These are phyloP conservation scores for Podochytrium sp. DNA, from an alignment of 192 early-diverging fungal species.

Conservation along the genomic window DNA sequence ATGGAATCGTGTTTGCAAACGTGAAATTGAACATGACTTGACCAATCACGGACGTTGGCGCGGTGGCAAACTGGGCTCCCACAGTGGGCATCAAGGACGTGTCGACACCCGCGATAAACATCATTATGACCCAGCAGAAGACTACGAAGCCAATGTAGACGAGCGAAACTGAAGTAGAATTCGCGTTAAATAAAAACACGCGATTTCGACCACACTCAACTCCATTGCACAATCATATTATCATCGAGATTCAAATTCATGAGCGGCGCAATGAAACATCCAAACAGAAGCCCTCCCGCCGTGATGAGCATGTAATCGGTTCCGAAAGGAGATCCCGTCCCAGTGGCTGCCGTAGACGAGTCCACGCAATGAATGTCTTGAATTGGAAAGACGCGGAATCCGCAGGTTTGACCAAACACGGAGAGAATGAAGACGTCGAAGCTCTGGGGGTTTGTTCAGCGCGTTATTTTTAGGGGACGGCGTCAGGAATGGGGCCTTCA, in stretches of 20 bases:
- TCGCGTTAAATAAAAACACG: background rate
- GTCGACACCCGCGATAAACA: slow-evolving; percentile 54
- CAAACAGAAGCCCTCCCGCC: slow-evolving; percentile 57
- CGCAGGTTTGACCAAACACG: slow-evolving; percentile 67
- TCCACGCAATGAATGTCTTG: slow-evolving; percentile 61
- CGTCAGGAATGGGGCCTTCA: background rate
- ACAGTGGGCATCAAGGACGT: slow-evolving; percentile 52
- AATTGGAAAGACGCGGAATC: slow-evolving; percentile 60
- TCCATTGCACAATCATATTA: slow-evolving; percentile 69
- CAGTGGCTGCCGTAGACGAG: slow-evolving; percentile 26
- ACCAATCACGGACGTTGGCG: slow-evolving; percentile 54
- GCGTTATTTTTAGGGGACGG: background rate
- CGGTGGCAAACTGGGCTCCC: slow-evolving; percentile 49
- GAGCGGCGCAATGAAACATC: slow-evolving; percentile 59
- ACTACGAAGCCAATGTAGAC: slow-evolving; percentile 55
- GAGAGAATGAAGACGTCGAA: slow-evolving; percentile 70
- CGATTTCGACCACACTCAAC: slow-evolving; percentile 19
- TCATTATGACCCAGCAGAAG: slow-evolving; percentile 63
- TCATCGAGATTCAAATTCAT: slow-evolving; percentile 67
- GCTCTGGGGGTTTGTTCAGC: slow-evolving; percentile 36
- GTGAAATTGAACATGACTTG: slow-evolving; percentile 73
- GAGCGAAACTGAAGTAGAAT: slow-evolving; percentile 48
- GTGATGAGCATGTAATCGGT: slow-evolving; percentile 64
- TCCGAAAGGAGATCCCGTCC: slow-evolving; percentile 58
- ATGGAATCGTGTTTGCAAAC: slow-evolving; percentile 69